These are phyloP conservation scores for Penicillium expansum DNA, from an alignment of 2,329 filamentous ascomycete genomes.

Conservation along the genomic window DNA sequence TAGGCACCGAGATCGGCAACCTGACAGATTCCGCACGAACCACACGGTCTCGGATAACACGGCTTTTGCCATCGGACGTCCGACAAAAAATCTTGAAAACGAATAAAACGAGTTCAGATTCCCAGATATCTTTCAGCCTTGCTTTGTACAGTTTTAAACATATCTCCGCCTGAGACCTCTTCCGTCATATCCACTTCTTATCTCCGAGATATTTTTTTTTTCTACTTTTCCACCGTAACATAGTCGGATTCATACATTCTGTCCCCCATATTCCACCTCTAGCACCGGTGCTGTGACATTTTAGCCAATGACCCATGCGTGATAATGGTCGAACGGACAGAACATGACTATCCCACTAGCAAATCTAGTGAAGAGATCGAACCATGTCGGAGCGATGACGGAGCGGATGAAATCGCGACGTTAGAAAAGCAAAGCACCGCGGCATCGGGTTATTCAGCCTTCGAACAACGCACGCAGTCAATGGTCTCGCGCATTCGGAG, in stretches of 20 bases:
- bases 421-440: slow-evolving; percentile 36
- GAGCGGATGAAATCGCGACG: neutral
- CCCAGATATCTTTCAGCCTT: neutral
- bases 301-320: neutral
- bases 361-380: slow-evolving; percentile 13
- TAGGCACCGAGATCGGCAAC: neutral
- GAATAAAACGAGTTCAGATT: too few relatives aligned
- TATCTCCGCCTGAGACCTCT: neutral
- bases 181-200: neutral
- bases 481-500: slow-evolving; percentile 42
- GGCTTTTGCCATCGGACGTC: slow-evolving; percentile 24
- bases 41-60: slow-evolving; percentile 29
- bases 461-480: slow-evolving; percentile 37
- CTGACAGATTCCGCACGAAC: neutral
- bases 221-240: too few relatives aligned
- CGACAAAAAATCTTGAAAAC: too few relatives aligned
- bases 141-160: neutral
- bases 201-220: slow-evolving; percentile 11
- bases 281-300: neutral
- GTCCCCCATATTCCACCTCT: neutral
- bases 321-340: slow-evolving; percentile 10
- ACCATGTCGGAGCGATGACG: slow-evolving; percentile 8
- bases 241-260: too few relatives aligned
- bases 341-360: slow-evolving; percentile 11
- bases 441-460: slow-evolving; percentile 30